These are phyloP conservation scores for Phialemonium atrogriseum DNA, from an alignment of 2,329 filamentous ascomycete genomes.

Conservation along the genomic window DNA sequence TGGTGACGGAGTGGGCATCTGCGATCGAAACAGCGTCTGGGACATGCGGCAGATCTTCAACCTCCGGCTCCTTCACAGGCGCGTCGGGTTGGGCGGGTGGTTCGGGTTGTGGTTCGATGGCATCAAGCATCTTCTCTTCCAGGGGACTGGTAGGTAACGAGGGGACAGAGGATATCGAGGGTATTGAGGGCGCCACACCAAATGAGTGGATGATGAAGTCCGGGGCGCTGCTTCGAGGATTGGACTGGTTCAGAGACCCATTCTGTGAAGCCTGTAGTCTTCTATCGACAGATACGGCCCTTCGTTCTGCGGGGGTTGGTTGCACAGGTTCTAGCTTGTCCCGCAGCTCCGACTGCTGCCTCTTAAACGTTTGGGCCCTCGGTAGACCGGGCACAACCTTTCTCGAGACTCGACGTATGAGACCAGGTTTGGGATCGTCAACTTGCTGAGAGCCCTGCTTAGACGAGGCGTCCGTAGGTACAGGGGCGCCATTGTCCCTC, in stretches of 20 bases:
- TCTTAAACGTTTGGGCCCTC: slow-evolving; percentile 68
- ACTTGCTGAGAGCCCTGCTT: slow-evolving; percentile 13
- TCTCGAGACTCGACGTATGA: slow-evolving; percentile 36
- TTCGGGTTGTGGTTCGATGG: slow-evolving; percentile 13
- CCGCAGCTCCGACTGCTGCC: slow-evolving; percentile 73
- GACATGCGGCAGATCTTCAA: slow-evolving; percentile 9
- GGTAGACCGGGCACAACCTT: slow-evolving; percentile 73
- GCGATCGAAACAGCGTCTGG: slow-evolving; percentile 23
- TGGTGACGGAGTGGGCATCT: slow-evolving; percentile 40
- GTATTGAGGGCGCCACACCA: slow-evolving; percentile 14
- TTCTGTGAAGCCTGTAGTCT: slow-evolving; percentile 27
- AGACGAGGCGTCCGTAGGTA: slow-evolving; percentile 4
- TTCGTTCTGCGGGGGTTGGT: slow-evolving; percentile 56
- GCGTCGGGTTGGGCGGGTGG: slow-evolving; percentile 8
- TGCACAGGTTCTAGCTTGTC: slow-evolving; percentile 62
- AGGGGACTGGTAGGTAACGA: slow-evolving; percentile 22
- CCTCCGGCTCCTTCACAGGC: slow-evolving; percentile 7
- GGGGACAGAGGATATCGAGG: slow-evolving; percentile 12
- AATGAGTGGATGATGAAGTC: slow-evolving; percentile 28
- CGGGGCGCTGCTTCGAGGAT: slow-evolving; percentile 41
- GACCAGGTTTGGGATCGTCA: slow-evolving; percentile 23
- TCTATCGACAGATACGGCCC: slow-evolving; percentile 60
- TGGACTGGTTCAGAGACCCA: slow-evolving; percentile 23
- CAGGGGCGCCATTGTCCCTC: slow-evolving; percentile 13
- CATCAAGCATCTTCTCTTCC: slow-evolving; percentile 22